Percentiles rank a stretch among this genome's conserved stretches.
phyloP scores from a whole-genome alignment of 768 basidiomycete genomes.

The Epithele typhae region DNA sequence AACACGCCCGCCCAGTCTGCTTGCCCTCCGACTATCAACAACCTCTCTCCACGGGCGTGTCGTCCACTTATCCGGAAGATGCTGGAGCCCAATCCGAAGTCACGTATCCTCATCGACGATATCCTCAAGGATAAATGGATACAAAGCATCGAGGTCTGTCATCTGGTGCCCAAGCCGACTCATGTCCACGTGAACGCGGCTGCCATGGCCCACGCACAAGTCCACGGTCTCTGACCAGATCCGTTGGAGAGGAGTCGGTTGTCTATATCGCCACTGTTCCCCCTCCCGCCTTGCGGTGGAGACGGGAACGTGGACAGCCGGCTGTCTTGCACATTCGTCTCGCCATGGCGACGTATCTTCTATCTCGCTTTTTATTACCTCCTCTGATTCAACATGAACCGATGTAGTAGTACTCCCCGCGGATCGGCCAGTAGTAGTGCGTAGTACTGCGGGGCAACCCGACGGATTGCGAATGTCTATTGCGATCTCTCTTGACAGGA shows the following conservation, averaged over 20 bases:
- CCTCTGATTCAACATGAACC: constrained; percentile 1
- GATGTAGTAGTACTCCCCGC: constrained; percentile 16
- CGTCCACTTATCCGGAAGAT: constrained; percentile 82
- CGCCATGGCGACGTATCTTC: neutral
- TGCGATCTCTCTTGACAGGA: neutral
- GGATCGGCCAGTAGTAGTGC: constrained; percentile 12
- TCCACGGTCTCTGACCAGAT: constrained; percentile 26
- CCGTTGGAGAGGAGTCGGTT: no score
- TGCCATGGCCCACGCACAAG: constrained; percentile 55
- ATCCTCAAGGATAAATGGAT: constrained; percentile 79
- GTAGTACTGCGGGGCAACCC: neutral
- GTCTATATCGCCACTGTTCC: neutral
- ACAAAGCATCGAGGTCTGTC: constrained; percentile 76
- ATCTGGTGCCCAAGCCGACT: constrained; percentile 53
- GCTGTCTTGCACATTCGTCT: no score
- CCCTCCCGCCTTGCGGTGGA: neutral
- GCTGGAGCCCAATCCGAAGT: constrained; percentile 91
- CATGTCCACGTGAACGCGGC: constrained; percentile 58
- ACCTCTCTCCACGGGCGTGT: constrained; percentile 83
- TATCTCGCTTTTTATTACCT: constrained; percentile 9
- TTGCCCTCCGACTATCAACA: constrained; percentile 71
- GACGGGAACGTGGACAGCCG: no score
- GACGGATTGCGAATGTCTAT: constrained; percentile 7
- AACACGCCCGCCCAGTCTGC: constrained; percentile 41
- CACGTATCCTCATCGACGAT: constrained; percentile 73